Conservation (phyloP, 306 rosid species). For the Lathyrus aphaca region DNA sequence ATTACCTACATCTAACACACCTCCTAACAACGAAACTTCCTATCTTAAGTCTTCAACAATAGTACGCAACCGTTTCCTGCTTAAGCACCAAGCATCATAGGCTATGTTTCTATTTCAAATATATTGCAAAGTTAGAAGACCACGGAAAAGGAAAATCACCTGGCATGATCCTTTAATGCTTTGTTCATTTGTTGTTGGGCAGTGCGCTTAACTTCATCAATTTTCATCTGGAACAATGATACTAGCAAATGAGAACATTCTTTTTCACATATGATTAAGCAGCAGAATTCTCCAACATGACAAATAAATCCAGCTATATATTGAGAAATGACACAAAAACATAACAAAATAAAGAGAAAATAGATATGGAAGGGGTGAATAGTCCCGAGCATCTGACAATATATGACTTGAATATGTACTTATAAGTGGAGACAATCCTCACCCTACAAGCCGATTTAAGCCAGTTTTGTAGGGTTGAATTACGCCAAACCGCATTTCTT, state of each 20-base stretch:
- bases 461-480: too few relatives aligned
- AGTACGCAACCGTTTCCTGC: slow-evolving; percentile 1
- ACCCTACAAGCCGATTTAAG: too few relatives aligned
- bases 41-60: not conserved
- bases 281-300: slow-evolving; percentile 22
- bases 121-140: slow-evolving; percentile 6
- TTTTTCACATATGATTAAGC: slow-evolving; percentile 21
- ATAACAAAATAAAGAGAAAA: not conserved
- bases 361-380: not conserved
- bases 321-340: slow-evolving; percentile 1
- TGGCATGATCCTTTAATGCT: slow-evolving; percentile 85
- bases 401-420: too few relatives aligned
- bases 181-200: slow-evolving; percentile 94
- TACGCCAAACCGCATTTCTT: too few relatives aligned
- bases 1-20: slow-evolving; percentile 5
- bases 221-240: slow-evolving; percentile 68
- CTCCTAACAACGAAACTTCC: slow-evolving; percentile 5
- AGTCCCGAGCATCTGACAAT: too few relatives aligned
- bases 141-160: slow-evolving; percentile 50
- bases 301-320: slow-evolving; percentile 13
- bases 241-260: slow-evolving; percentile 31
- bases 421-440: too few relatives aligned
- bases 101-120: slow-evolving; percentile 8
- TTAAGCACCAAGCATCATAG: slow-evolving; percentile 23
- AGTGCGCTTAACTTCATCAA: slow-evolving; percentile 92